Percentiles rank a stretch among this genome's conserved stretches.
phyloP scores from a whole-genome alignment of 2,329 filamentous ascomycete species.

The Arthrobotrys megalospora region DNA sequence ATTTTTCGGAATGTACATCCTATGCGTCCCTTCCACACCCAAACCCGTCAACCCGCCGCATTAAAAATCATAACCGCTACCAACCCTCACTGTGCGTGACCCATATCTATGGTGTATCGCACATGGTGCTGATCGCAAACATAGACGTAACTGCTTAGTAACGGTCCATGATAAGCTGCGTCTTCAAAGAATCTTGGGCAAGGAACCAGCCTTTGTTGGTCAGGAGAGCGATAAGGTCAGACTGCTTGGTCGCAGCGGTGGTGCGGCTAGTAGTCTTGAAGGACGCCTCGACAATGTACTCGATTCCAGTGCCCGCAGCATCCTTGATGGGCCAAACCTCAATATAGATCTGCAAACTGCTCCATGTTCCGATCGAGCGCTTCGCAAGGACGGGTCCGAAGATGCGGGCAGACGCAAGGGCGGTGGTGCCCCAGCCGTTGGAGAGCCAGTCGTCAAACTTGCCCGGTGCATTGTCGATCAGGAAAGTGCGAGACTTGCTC shows the following conservation, averaged over 20 bases:
- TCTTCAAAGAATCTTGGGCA: slow-evolving; percentile 64
- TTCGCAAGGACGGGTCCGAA: slow-evolving; percentile 66
- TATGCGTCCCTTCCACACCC: too few species aligned
- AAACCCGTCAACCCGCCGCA: too few species aligned
- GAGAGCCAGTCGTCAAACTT: slow-evolving; percentile 65
- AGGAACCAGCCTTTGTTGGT: slow-evolving; percentile 65
- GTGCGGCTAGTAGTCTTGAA: slow-evolving; percentile 64
- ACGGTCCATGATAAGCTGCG: slow-evolving; percentile 65
- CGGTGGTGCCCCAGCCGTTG: slow-evolving; percentile 64
- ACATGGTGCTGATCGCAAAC: not conserved
- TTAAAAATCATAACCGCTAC: too few species aligned
- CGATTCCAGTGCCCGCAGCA: slow-evolving; percentile 62
- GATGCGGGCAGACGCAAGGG: slow-evolving; percentile 64
- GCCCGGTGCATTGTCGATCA: slow-evolving; percentile 65
- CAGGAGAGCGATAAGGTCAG: slow-evolving; percentile 62
- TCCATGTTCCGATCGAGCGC: slow-evolving; percentile 65
- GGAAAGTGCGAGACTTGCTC: slow-evolving; percentile 62
- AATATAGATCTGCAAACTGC: slow-evolving; percentile 65
- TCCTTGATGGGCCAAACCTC: slow-evolving; percentile 66
- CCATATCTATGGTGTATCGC: too few species aligned
- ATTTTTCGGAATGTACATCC: too few species aligned
- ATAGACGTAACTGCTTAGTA: slow-evolving; percentile 56
- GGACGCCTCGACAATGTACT: slow-evolving; percentile 65
- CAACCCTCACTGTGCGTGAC: too few species aligned
- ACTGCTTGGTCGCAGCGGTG: slow-evolving; percentile 61